phyloP scores from a whole-genome alignment of 352 stramenopile genomes.

The Phytophthora quininea region DNA sequence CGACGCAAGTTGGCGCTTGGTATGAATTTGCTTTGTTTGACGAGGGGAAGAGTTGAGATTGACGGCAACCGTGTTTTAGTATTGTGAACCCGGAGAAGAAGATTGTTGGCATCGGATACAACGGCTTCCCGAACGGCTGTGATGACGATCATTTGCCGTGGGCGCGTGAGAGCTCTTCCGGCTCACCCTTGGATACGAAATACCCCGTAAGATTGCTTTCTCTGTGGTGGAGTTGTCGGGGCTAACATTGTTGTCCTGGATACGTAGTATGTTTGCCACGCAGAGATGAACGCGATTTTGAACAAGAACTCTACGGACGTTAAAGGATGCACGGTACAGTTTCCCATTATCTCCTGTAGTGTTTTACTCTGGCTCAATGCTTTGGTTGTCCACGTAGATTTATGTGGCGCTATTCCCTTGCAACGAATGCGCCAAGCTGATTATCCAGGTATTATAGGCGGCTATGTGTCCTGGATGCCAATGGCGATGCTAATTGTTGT shows the following conservation, averaged over 20 bases:
- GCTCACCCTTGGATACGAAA: constrained; percentile 93
- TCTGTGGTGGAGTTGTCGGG: not conserved
- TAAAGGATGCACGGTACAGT: constrained; percentile 85
- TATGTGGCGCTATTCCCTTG: constrained; percentile 99
- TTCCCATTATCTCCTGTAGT: not conserved
- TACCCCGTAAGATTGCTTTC: constrained; percentile 72
- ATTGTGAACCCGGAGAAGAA: constrained; percentile 96
- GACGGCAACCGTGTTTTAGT: constrained; percentile 26
- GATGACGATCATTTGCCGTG: constrained; percentile 96
- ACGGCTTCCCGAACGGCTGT: constrained; percentile 97
- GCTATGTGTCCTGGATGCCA: not conserved
- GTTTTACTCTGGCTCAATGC: constrained; percentile 2
- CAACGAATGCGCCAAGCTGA: constrained; percentile 99
- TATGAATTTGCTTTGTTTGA: constrained; percentile 17
- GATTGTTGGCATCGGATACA: constrained; percentile 99
- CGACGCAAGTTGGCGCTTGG: constrained; percentile 97
- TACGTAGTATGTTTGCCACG: constrained; percentile 96
- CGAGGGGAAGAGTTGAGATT: not conserved
- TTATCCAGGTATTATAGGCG: constrained; percentile 89
- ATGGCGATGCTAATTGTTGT: not conserved
- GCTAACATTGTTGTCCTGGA: not conserved
- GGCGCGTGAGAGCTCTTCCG: constrained; percentile 69
- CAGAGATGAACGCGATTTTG: constrained; percentile 99
- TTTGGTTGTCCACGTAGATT: constrained; percentile 58
- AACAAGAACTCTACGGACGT: constrained; percentile 98